These are phyloP conservation scores for Magnaporthiopsis rhizophila DNA, from an alignment of 2,329 filamentous ascomycete species.

Conservation along the genomic window DNA sequence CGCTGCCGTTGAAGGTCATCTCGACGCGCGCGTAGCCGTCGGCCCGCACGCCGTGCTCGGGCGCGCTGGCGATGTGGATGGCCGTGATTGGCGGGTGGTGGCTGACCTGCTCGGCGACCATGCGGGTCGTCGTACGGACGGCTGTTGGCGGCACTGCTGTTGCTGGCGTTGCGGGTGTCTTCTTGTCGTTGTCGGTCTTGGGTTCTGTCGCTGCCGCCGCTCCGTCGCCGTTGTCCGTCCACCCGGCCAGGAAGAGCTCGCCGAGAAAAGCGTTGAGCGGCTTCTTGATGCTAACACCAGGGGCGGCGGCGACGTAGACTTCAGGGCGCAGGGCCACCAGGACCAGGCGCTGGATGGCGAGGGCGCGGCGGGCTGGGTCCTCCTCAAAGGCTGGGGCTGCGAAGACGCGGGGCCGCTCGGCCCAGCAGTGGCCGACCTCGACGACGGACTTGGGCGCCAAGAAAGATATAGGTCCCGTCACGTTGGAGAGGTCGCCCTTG, in stretches of 20 bases:
- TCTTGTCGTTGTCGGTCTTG: background rate
- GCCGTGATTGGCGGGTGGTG: constrained; percentile 47
- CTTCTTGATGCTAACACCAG: constrained; percentile 41
- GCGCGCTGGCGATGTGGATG: constrained; percentile 36
- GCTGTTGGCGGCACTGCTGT: constrained; percentile 10
- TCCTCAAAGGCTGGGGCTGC: constrained; percentile 36
- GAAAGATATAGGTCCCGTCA: constrained; percentile 42
- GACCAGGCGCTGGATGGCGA: constrained; percentile 39
- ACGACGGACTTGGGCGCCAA: constrained; percentile 40
- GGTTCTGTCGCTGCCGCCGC: background rate
- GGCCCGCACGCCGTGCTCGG: constrained; percentile 33
- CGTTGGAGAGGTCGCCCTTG: constrained; percentile 42
- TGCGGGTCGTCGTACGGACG: constrained; percentile 17
- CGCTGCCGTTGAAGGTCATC: constrained; percentile 40
- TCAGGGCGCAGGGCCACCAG: constrained; percentile 37
- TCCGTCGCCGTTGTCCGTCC: constrained; percentile 22
- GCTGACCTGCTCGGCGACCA: constrained; percentile 41
- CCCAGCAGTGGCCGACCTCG: constrained; percentile 43
- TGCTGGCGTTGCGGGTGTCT: background rate
- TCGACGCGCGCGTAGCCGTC: constrained; percentile 44
- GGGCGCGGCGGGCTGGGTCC: constrained; percentile 32
- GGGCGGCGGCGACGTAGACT: constrained; percentile 37
- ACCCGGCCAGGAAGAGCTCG: constrained; percentile 38
- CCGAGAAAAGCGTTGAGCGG: constrained; percentile 46
- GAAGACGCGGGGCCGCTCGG: constrained; percentile 38